These are phyloP conservation scores for Fimicolochytrium jonesii DNA, from an alignment of 192 early-diverging fungal genomes.

Conservation along the genomic window DNA sequence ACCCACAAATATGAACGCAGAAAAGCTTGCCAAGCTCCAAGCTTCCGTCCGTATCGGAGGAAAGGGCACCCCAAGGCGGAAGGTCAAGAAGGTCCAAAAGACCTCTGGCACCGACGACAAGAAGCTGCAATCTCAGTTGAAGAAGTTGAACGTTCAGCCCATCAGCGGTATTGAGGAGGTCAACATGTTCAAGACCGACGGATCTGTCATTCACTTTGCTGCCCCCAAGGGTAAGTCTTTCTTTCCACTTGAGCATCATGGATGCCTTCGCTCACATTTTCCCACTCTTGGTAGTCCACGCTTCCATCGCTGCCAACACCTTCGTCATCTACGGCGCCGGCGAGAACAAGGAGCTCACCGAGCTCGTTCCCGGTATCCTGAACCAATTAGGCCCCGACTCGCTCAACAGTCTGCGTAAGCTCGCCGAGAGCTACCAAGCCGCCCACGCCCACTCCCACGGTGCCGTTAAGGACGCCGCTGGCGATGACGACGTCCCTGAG, in stretches of 20 bases:
- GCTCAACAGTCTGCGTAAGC: constrained; percentile 76
- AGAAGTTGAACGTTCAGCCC: constrained; percentile 86
- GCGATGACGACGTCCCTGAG: constrained; percentile 93
- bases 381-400: constrained; percentile 87
- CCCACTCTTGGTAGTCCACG: no score
- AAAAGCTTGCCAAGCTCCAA: constrained; percentile 95
- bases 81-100: constrained; percentile 78
- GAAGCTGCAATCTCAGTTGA: constrained; percentile 85
- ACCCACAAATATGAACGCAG: constrained; percentile 56
- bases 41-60: constrained; percentile 78
- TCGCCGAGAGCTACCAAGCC: constrained; percentile 81
- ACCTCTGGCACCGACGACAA: constrained; percentile 81
- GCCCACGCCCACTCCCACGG: constrained; percentile 54
- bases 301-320: constrained; percentile 85
- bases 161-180: constrained; percentile 90
- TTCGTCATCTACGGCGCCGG: constrained; percentile 86
- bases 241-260: no score
- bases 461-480: constrained; percentile 37
- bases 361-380: constrained; percentile 75
- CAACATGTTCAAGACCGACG: constrained; percentile 97
- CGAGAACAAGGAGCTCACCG: constrained; percentile 78
- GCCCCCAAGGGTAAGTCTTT: constrained; percentile 76
- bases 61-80: constrained; percentile 92
- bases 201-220: constrained; percentile 88
- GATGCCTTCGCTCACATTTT: no score